Conservation (phyloP, 441 rosid genomes). For the Syzygium malaccense region DNA sequence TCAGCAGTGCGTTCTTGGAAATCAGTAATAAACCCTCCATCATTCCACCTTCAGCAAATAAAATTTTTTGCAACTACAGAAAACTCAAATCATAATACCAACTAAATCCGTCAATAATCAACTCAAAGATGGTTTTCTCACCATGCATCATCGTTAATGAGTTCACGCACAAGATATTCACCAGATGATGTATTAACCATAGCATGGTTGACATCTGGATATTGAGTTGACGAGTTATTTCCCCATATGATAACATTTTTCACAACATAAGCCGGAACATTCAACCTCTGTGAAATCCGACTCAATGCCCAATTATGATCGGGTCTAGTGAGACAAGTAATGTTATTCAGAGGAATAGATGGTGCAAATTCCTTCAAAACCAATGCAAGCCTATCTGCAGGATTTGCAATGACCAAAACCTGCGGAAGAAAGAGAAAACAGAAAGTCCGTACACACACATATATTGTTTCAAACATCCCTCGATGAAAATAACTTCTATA, state of each 20-base stretch:
- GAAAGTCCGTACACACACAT: neutral
- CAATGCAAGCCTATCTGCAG: constrained; percentile 90
- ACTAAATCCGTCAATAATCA: neutral
- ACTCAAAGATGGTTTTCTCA: constrained; percentile 4
- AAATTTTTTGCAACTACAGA: neutral
- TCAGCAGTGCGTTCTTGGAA: constrained; percentile 98
- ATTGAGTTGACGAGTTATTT: constrained; percentile 81
- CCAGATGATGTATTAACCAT: constrained; percentile 55
- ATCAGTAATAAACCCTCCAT: constrained; percentile 60
- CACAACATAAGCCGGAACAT: constrained; percentile 67
- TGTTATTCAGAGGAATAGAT: constrained; percentile 74
- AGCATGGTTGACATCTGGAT: constrained; percentile 90
- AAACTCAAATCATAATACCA: neutral
- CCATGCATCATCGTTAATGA: constrained; percentile 70
- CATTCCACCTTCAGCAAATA: constrained; percentile 46
- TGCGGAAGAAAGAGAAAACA: constrained; percentile 8
- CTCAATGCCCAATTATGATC: constrained; percentile 93
- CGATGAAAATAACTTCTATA: neutral
- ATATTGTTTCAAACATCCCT: neutral
- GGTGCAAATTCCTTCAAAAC: constrained; percentile 88
- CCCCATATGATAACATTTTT: constrained; percentile 91
- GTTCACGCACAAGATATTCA: constrained; percentile 65
- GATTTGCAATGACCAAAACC: constrained; percentile 93
- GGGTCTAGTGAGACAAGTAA: constrained; percentile 76
- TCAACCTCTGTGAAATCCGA: constrained; percentile 68